These are phyloP conservation scores for Chaetomium olivaceum DNA, from an alignment of 2,329 filamentous ascomycete genomes.

Conservation along the genomic window DNA sequence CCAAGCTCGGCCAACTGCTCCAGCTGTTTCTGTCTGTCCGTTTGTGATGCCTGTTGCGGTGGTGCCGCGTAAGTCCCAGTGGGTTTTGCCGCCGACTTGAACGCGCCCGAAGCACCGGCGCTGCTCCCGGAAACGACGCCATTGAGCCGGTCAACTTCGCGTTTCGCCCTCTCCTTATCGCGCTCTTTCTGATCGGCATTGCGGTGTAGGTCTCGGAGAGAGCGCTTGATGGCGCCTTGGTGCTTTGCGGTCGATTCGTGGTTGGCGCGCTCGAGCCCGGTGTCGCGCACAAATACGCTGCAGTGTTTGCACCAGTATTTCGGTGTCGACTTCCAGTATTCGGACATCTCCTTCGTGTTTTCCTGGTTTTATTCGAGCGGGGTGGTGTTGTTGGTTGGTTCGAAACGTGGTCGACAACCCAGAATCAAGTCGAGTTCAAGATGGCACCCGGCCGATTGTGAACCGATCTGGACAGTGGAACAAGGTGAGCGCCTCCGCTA, in stretches of 20 bases:
- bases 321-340: conserved; percentile 98
- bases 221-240: conserved; percentile 83
- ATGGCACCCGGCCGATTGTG: background rate
- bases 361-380: background rate
- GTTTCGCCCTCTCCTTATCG: conserved; percentile 78
- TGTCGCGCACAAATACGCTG: conserved; percentile 86
- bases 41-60: conserved; percentile 50
- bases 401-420: background rate
- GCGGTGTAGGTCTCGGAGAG: conserved; percentile 84
- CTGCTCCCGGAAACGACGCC: conserved; percentile 61
- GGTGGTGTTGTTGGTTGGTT: too few species aligned
- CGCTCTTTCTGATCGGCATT: conserved; percentile 77
- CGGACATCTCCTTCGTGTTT: conserved; percentile 65
- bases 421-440: background rate
- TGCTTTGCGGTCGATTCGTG: conserved; percentile 86
- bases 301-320: conserved; percentile 99
- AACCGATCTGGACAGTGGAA: background rate
- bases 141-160: conserved; percentile 83
- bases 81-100: background rate
- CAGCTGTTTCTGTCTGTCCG: conserved; percentile 78
- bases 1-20: conserved; percentile 87
- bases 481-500: background rate
- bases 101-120: background rate
- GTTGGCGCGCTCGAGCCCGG: conserved; percentile 82
- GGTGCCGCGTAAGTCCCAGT: conserved; percentile 16